Base-by-base conservation (phyloP, 2,329 filamentous ascomycete species). In the Aphanocladium album region DNA sequence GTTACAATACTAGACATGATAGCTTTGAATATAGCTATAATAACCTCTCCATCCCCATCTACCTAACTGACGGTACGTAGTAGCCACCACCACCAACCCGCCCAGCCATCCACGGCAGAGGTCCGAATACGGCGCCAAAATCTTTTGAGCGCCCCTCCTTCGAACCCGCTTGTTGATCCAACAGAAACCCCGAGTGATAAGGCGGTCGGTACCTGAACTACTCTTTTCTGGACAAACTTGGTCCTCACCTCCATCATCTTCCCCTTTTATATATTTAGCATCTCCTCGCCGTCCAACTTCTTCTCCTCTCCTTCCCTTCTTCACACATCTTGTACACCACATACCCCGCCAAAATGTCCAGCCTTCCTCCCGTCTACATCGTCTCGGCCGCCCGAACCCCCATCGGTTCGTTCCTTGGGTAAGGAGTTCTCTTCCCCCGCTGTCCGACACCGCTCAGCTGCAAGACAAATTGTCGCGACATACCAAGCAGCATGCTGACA, bases 391-490 rank as follows among this genome's bases (percentile, higher is more conserved):
- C 87, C 71, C 87, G 93, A 77, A 99, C 95, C 66, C 95, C 95
- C 57, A 83, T 96, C 66, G 95, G 95, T 70, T 93, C 90, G 67
- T 99, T 99, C 79, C 85, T 96, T 71, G 95, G 95, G 91, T 96
- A 78, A 64, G 74, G 60, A 41, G 37, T 21, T 39, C 49, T 59
- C 53, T 54, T 63, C 49, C 47, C 56, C 62, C 47, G 43, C 57
- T 55, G 41, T 33, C 25, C 49, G 27, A 57, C 35, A 53, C 41
- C 14, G 30, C 50, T 54, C 33, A 58, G 43, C 45, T 33, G n/a
- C 30, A 6, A 23, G 11, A 19, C 2, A 23, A 27, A 8, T 7
- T 50, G 60, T 21, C 33, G 37, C 51, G 37, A 23, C 17, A 7
- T 5, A 19, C 4, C 35, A 43, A 25, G 51, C 27, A 45, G 56